Evolutionary conservation across 75 land plant genomes (phyloP).

Genomic region (Ceratopteris richardii): DNA sequence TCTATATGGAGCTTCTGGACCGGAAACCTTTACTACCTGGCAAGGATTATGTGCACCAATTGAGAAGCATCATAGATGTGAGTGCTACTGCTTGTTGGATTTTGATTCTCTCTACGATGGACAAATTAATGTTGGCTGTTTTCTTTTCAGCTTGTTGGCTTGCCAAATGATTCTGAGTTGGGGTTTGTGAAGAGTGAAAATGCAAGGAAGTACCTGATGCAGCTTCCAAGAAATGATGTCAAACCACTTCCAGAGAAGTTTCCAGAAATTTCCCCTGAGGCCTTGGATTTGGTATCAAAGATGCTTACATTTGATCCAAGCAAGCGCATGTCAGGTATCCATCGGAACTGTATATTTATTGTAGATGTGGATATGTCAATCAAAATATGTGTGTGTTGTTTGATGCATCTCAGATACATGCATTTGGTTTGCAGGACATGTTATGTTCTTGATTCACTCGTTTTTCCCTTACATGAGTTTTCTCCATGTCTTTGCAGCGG

Average conservation of each 20-base stretch:
- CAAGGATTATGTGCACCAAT: constrained; percentile 81
- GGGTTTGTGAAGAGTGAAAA: constrained; percentile 65
- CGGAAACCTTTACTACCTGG: constrained; percentile 74
- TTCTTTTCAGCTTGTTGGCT: constrained; percentile 59
- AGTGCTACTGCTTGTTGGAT: too few species aligned
- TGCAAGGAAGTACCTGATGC: constrained; percentile 53
- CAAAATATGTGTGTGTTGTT: neutral
- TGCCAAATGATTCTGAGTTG: constrained; percentile 63
- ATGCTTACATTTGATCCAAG: constrained; percentile 81
- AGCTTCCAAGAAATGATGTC: constrained; percentile 44
- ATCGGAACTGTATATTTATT: neutral
- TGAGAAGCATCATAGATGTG: constrained; percentile 80
- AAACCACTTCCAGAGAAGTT: constrained; percentile 44
- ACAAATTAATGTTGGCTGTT: too few species aligned
- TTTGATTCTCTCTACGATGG: too few species aligned
- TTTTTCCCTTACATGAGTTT: neutral
- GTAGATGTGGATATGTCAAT: neutral
- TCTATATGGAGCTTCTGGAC: constrained; percentile 69
- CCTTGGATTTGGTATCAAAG: constrained; percentile 69
- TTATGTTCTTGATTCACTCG: too few species aligned
- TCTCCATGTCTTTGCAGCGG: constrained; percentile 41
- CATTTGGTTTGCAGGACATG: too few species aligned
- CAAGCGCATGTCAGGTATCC: constrained; percentile 53
- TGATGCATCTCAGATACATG: too few species aligned
- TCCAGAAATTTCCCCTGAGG: constrained; percentile 49